Evolutionary conservation across 1,139 yeast genomes (phyloP), one percentile per base, ranked within the genome.

Genomic region (Hemisphaericaspora subhashii): DNA sequence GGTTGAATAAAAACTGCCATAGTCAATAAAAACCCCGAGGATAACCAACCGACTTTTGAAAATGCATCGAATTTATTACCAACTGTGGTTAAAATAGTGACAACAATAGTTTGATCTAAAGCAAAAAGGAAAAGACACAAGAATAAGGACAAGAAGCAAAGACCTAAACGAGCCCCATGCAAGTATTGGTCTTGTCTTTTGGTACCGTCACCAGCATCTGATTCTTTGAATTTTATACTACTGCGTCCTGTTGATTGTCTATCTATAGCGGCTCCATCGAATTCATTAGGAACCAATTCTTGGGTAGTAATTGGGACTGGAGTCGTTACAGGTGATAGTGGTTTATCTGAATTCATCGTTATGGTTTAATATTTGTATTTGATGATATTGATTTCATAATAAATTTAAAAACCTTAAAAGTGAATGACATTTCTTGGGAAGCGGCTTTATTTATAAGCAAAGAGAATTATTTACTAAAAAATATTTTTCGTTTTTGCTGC

Each of bases 41-140:
- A 60, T 33, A 81, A 54, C 87, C 88, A 81, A 9, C 80, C 80
- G 25, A 79, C 64, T 48, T 78, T 69, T 12, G 72, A 69, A 48
- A 79, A 79, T 7, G 70, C 70, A 37, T 67, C 40, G 45, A 68
- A 68, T 35, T 66, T 53, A 45, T 63, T 61, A 9, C 73, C 72
- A 18, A 68, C 72, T 0, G 54, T 59, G 11, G 68, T 57, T 38
- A 68, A 55, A 17, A 68, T 52, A 1, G 72, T 65, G 11, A 62
- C 58, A 31, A 68, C 66, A 35, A 68, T 68, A 11, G 73, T 68
- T 48, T 67, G 72, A 47, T 68, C 74, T 41, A 68, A 58, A 3
- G 73, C 71, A 24, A 62, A 60, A 17, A 68, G 44, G 45, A 68
- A 65, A 48, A 68, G 43, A 45, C 68, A 64, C 33, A 61, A 46